Evolutionary conservation across 176 grass and related monocot genomes (phyloP).

Genomic region (Stipa capillata): DNA sequence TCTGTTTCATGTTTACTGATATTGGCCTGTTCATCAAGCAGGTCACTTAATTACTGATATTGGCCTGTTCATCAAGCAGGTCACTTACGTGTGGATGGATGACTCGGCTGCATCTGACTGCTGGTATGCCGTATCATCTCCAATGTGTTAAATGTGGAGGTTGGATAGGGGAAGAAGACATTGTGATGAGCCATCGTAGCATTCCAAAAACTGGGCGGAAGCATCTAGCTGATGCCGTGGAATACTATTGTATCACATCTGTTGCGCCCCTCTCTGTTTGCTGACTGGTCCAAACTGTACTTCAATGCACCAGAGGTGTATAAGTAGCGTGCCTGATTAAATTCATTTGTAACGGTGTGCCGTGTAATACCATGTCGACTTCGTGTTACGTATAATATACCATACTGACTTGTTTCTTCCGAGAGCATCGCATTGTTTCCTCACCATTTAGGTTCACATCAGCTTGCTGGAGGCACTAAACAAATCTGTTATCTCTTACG

Average conservation of each 20-base stretch:
- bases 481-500: too few species aligned
- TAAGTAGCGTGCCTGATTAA: slow-evolving; percentile 28
- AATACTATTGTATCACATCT: background rate
- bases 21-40: background rate
- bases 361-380: slow-evolving; percentile 3
- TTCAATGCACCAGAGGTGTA: background rate
- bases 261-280: background rate
- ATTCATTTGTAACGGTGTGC: slow-evolving; percentile 19
- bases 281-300: slow-evolving; percentile 11
- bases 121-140: background rate
- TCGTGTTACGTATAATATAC: slow-evolving; percentile 11
- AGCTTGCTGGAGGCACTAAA: too few species aligned
- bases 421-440: background rate
- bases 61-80: background rate
- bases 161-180: background rate
- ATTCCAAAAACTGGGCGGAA: background rate
- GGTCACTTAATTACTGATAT: background rate
- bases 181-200: background rate
- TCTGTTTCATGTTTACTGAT: background rate
- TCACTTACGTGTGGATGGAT: background rate
- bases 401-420: background rate
- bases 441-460: too few species aligned
- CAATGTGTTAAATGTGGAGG: background rate
- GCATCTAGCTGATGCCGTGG: slow-evolving; percentile 6
- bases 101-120: background rate